Base-by-base conservation (phyloP, 148 eudicot genomes). In the Rhododendron kiyosumense region DNA sequence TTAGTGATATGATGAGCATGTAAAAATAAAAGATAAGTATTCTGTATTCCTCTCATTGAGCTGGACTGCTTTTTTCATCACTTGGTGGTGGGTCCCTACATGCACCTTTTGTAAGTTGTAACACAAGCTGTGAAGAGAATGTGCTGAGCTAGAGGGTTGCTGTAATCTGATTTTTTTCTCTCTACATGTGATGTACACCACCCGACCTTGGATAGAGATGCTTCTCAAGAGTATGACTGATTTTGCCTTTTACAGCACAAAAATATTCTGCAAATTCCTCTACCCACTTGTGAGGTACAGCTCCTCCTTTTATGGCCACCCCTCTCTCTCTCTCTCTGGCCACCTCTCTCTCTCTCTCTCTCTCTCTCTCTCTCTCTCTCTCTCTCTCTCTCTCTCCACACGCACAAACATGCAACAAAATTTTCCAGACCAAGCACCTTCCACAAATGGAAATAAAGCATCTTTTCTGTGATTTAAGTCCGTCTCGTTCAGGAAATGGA, bases 221-320 rank as follows among this genome's bases (percentile, higher is more conserved):
- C 78, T 46, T 63, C 36, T 69, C 78, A 69, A 69, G 76, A 69
- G 20, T 48, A 45, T 67, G 41, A 48, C 34, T 83, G 79, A 83
- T 67, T 69, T 83, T 46, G 11, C 45, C 78, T 48, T 69, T 83
- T 69, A 32, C 48, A 73, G 67, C 13, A 73, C 46, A 9, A 28
- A 69, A 82, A 83, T 67, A 43, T 83, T 67, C 26, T 32, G n/a
- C 28, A 83, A 83, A 83, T 83, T 34, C 85, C 48, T 83, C 85
- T n/a, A 48, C 48, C 77, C 85, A 69, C 52, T 69, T 26, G 76
- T 80, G 63, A 51, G 34, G 59, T 79, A n/a, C 82, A 51, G 82
- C 82, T 18, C 24, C 43, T 18, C 22, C 49, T 43, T 43, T 34
- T 28, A 28, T 69, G 75, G 36, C 75, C 75, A 12, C 32, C 74